Evolutionary conservation across 1,284 basidiomycete species (phyloP).

Genomic region (Malassezia furfur): DNA sequence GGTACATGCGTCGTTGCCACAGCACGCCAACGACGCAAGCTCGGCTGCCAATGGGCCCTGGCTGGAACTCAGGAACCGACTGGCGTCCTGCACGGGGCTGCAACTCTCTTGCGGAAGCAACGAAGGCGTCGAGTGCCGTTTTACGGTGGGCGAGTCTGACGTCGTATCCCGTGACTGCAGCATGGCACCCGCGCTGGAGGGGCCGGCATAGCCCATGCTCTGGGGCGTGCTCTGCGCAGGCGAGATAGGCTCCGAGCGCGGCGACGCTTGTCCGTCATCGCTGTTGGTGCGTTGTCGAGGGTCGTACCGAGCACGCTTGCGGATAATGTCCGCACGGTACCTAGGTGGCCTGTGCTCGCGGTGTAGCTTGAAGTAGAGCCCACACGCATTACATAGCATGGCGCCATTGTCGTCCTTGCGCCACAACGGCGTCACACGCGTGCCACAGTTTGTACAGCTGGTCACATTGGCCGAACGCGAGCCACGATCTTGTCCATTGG

Average conservation of each 20-base stretch:
- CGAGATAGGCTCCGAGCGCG: not conserved
- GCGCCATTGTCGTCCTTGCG: slow-evolving; percentile 37
- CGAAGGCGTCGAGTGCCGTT: not conserved
- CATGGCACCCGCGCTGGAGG: not conserved
- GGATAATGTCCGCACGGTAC: slow-evolving; percentile 43
- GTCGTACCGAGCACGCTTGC: slow-evolving; percentile 39
- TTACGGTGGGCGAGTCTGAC: not conserved
- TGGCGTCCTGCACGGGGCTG: slow-evolving; percentile 1
- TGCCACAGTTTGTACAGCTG: slow-evolving; percentile 44
- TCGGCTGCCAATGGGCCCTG: slow-evolving; percentile 9
- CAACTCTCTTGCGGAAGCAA: not conserved
- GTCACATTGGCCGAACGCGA: slow-evolving; percentile 23
- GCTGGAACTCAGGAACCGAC: not conserved
- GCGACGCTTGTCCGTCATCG: not conserved
- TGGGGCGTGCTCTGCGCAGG: not conserved
- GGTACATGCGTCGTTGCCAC: slow-evolving; percentile 9
- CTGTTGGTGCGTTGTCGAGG: not conserved
- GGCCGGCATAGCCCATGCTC: not conserved
- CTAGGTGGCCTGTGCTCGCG: slow-evolving; percentile 33
- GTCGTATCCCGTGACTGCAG: not conserved
- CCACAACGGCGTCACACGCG: slow-evolving; percentile 43
- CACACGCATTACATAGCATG: slow-evolving; percentile 43
- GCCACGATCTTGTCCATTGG: slow-evolving; percentile 19
- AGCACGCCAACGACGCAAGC: slow-evolving; percentile 7
- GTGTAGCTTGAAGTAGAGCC: slow-evolving; percentile 40